These are phyloP conservation scores for Penstemon eatonii DNA, from an alignment of 257 asterid species.

Conservation along the genomic window DNA sequence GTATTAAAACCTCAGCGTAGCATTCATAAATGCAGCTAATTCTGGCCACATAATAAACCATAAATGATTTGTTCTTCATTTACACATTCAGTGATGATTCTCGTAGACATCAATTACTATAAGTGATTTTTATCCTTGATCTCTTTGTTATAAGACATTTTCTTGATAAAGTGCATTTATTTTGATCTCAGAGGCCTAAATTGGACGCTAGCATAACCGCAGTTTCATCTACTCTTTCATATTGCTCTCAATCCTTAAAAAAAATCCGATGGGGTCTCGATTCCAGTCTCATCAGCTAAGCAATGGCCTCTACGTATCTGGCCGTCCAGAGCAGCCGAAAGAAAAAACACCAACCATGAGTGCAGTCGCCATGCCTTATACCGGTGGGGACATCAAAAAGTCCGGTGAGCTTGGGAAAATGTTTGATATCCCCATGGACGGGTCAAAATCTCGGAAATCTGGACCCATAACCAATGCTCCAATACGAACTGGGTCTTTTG, in stretches of 20 bases:
- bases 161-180: conserved; percentile 30
- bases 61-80: conserved; percentile 2
- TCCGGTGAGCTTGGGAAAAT: conserved; percentile 4
- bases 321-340: conserved; percentile 90
- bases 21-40: conserved; percentile 11
- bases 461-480: conserved; percentile 65
- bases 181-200: conserved; percentile 31
- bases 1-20: conserved; percentile 16
- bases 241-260: conserved; percentile 20
- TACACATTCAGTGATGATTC: conserved; percentile 9
- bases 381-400: conserved; percentile 83
- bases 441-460: conserved; percentile 78
- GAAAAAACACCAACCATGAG: conserved; percentile 72
- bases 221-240: conserved; percentile 12
- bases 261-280: conserved; percentile 70
- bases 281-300: conserved; percentile 96
- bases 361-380: conserved; percentile 84
- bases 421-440: conserved; percentile 83
- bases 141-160: conserved; percentile 12
- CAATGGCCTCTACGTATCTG: conserved; percentile 86
- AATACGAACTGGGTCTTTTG: conserved; percentile 61
- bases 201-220: conserved; percentile 19
- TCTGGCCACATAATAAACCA: conserved; percentile 15
- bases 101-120: neutral
- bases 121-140: neutral